Conservation (phyloP, 306 rosid genomes). For the Vigna nakashimae region DNA sequence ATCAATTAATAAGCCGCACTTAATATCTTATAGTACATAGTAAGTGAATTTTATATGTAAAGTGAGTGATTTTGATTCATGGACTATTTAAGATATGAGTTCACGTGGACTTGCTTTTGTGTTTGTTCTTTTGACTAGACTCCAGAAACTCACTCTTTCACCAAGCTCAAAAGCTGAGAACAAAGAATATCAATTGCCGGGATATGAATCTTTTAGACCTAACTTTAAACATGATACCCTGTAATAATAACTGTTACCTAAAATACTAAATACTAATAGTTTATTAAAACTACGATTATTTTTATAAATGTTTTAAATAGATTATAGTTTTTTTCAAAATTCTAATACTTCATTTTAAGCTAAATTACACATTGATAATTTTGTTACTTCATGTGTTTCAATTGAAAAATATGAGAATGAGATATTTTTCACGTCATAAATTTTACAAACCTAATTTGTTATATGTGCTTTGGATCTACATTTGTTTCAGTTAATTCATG, state of each 20-base stretch:
- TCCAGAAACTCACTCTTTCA: slow-evolving; percentile 24
- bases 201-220: background rate
- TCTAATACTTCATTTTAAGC: no score
- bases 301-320: background rate
- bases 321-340: no score
- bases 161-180: slow-evolving; percentile 8
- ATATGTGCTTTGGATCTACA: no score
- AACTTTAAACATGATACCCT: background rate
- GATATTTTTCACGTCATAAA: no score
- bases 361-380: no score
- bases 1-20: background rate
- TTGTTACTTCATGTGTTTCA: no score
- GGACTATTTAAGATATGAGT: slow-evolving; percentile 16
- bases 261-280: background rate
- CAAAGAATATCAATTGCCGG: slow-evolving; percentile 22
- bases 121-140: slow-evolving; percentile 33
- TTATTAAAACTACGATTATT: background rate
- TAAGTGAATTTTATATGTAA: background rate
- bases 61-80: slow-evolving; percentile 14
- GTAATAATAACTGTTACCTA: background rate
- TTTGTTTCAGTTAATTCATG: no score
- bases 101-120: slow-evolving; percentile 16
- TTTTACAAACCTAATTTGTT: no score
- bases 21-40: background rate
- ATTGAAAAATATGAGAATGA: no score